Conservation (phyloP, 768 basidiomycete species). For the Floccularia luteovirens region DNA sequence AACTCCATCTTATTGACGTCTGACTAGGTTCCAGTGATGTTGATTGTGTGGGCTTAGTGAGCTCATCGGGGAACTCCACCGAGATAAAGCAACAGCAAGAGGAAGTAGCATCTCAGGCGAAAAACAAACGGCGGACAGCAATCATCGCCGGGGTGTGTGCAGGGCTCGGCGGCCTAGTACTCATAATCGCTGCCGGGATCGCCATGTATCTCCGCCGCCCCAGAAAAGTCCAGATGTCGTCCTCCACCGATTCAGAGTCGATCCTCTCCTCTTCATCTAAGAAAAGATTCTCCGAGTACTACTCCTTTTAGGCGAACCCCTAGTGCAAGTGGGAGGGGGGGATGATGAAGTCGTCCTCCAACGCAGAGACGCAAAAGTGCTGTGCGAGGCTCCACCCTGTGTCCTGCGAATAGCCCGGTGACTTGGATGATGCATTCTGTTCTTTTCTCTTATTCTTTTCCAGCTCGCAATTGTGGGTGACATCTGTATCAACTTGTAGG, state of each 20-base stretch:
- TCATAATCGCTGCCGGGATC: slow-evolving; percentile 13
- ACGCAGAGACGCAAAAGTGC: slow-evolving; percentile 26
- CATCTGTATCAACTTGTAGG: too few species aligned
- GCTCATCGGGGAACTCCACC: slow-evolving; percentile 14
- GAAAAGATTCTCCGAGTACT: slow-evolving; percentile 7
- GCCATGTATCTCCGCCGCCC: slow-evolving; percentile 9
- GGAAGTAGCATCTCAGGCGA: slow-evolving; percentile 3
- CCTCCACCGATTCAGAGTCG: slow-evolving; percentile 9
- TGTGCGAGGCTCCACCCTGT: slow-evolving; percentile 32
- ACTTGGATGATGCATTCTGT: too few species aligned
- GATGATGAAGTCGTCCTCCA: slow-evolving; percentile 28
- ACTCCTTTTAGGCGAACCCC: not conserved
- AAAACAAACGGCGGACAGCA: slow-evolving; percentile 9
- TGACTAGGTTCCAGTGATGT: slow-evolving; percentile 18
- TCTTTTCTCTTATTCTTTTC: too few species aligned
- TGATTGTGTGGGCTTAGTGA: slow-evolving; percentile 19
- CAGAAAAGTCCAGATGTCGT: slow-evolving; percentile 7
- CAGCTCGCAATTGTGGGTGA: too few species aligned
- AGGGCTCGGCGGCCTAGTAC: slow-evolving; percentile 18
- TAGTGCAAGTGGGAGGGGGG: not conserved
- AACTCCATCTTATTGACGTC: not conserved
- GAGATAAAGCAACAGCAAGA: slow-evolving; percentile 6
- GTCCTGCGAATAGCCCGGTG: slow-evolving; percentile 15
- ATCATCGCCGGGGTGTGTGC: slow-evolving; percentile 24
- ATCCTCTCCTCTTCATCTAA: slow-evolving; percentile 10